These are phyloP conservation scores for Fraxinus anomala DNA, from an alignment of 257 asterid species.

Conservation along the genomic window DNA sequence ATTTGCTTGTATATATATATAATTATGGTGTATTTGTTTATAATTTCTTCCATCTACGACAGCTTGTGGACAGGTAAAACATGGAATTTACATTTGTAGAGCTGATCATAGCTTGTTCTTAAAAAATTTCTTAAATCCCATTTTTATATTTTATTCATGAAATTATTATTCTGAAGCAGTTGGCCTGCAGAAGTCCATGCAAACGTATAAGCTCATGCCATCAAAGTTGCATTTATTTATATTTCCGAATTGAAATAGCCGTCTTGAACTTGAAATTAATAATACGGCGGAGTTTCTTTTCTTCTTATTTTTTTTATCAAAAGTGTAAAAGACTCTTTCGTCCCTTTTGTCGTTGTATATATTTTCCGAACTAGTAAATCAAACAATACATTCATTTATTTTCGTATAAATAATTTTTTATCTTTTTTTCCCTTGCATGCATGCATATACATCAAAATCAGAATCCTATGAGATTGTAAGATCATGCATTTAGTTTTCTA, in stretches of 20 bases:
- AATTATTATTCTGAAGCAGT: conserved; percentile 28
- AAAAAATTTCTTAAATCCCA: neutral
- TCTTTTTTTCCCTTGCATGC: neutral
- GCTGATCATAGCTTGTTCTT: too few relatives aligned
- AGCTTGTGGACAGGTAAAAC: neutral
- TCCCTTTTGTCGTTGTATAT: too few relatives aligned
- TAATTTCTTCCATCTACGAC: too few relatives aligned
- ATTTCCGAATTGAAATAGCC: neutral
- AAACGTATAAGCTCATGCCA: conserved; percentile 20
- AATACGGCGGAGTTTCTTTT: too few relatives aligned
- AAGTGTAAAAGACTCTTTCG: too few relatives aligned
- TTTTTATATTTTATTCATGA: neutral
- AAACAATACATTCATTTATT: too few relatives aligned
- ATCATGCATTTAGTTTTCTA: neutral
- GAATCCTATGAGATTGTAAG: neutral
- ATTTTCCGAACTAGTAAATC: too few relatives aligned
- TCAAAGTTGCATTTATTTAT: neutral
- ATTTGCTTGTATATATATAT: too few relatives aligned
- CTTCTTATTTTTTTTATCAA: too few relatives aligned
- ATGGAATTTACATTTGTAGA: neutral
- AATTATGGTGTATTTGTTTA: too few relatives aligned
- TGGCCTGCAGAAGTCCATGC: conserved; percentile 35
- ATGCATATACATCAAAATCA: neutral
- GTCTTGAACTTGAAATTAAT: too few relatives aligned
- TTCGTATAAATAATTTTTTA: too few relatives aligned